phyloP scores from a whole-genome alignment of 495 filamentous ascomycete species.

The Talaromyces adpressus region DNA sequence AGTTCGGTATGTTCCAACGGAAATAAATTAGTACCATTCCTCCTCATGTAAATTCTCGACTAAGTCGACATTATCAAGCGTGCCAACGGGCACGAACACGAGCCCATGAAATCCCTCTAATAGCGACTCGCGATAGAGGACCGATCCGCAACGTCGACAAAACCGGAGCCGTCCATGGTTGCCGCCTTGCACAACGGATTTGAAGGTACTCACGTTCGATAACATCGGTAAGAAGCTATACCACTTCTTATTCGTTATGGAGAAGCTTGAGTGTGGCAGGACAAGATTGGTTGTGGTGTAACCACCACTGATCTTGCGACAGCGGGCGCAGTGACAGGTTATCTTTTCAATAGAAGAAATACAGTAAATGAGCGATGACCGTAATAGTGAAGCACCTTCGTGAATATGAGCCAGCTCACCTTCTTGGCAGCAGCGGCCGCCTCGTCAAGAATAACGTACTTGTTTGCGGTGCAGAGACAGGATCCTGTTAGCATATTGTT shows the following conservation, averaged over 20 bases:
- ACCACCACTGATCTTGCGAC: not conserved
- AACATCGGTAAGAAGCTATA: not conserved
- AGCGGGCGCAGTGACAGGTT: not conserved
- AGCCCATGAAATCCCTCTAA: not conserved
- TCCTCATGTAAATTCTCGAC: not conserved
- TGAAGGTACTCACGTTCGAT: not conserved
- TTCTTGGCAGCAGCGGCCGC: not conserved
- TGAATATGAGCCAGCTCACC: not conserved
- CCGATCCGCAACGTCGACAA: not conserved
- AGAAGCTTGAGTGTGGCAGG: not conserved
- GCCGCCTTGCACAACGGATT: not conserved
- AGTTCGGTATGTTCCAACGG: no score
- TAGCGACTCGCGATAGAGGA: not conserved
- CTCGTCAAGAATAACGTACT: not conserved
- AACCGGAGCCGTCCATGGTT: not conserved
- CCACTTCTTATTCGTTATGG: not conserved
- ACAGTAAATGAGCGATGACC: no score
- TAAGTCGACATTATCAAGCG: not conserved
- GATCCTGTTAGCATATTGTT: not conserved
- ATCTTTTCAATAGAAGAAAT: not conserved
- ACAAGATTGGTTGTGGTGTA: not conserved
- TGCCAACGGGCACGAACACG: not conserved
- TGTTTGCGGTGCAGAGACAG: not conserved
- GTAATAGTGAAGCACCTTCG: no score
- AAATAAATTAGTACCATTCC: not conserved